These are phyloP conservation scores for Balansia obtecta DNA, from an alignment of 2,329 filamentous ascomycete species.

Conservation along the genomic window DNA sequence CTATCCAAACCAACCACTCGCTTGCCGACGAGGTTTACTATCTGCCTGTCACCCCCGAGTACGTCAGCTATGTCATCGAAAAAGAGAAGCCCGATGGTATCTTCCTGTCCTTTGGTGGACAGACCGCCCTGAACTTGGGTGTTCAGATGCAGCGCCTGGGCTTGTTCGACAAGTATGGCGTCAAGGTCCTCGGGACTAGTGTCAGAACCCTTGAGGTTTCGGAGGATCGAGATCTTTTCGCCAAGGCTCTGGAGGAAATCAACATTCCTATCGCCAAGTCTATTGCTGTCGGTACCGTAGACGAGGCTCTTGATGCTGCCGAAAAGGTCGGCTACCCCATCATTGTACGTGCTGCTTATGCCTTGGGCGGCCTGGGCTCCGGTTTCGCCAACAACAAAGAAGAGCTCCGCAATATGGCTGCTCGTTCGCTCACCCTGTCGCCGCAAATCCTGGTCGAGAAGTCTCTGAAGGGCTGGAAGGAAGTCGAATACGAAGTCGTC, in stretches of 20 bases:
- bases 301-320: constrained; percentile 83
- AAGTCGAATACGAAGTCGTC: constrained; percentile 97
- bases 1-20: constrained; percentile 93
- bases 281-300: constrained; percentile 80
- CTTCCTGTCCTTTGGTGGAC: constrained; percentile 92
- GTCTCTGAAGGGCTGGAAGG: constrained; percentile 98
- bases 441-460: constrained; percentile 98
- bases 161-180: constrained; percentile 87
- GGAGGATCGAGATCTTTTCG: constrained; percentile 92
- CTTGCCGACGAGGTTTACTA: constrained; percentile 98
- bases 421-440: constrained; percentile 81
- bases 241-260: constrained; percentile 92
- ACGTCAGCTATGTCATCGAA: constrained; percentile 95
- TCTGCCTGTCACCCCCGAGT: constrained; percentile 93
- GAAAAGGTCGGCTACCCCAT: constrained; percentile 87
- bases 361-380: constrained; percentile 87
- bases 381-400: constrained; percentile 92
- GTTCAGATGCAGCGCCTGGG: constrained; percentile 96
- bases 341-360: constrained; percentile 94
- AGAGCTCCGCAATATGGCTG: constrained; percentile 86
- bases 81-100: constrained; percentile 92
- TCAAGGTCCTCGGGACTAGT: constrained; percentile 91
- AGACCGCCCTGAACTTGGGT: constrained; percentile 92
- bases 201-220: constrained; percentile 88
- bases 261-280: constrained; percentile 95